Conservation (phyloP, 106 monocot genomes). For the Dendrobium chrysotoxum region DNA sequence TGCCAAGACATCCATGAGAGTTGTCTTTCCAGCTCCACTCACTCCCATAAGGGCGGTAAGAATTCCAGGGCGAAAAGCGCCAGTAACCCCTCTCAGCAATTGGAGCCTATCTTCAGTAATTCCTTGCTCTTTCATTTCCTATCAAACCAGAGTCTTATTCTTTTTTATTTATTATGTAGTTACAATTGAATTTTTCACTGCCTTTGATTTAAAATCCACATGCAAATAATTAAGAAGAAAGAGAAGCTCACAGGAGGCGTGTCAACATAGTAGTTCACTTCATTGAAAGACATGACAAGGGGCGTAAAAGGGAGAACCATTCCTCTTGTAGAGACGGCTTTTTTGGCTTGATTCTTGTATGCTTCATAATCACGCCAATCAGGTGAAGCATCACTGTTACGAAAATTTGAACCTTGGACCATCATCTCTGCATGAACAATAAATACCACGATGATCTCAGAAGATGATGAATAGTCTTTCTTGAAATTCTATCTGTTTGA, state of each 20-base stretch:
- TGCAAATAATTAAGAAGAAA: not conserved
- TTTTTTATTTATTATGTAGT: not conserved
- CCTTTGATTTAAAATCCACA: not conserved
- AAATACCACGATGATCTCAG: not conserved
- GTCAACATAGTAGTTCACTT: slow-evolving; percentile 64
- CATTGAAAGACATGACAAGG: slow-evolving; percentile 52
- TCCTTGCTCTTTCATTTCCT: slow-evolving; percentile 77
- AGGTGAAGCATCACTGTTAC: not conserved
- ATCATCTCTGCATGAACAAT: not conserved
- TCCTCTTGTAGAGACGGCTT: slow-evolving; percentile 16
- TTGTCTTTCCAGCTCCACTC: slow-evolving; percentile 83
- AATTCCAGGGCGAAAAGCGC: slow-evolving; percentile 68
- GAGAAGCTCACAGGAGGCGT: slow-evolving; percentile 55
- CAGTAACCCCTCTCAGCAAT: slow-evolving; percentile 41
- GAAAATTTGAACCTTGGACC: not conserved
- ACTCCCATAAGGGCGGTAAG: slow-evolving; percentile 75
- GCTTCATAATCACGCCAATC: not conserved
- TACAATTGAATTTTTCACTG: not conserved
- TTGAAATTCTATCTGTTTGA: not conserved
- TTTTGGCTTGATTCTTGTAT: slow-evolving; percentile 3
- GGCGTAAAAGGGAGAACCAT: slow-evolving; percentile 71
- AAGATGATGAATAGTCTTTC: not conserved
- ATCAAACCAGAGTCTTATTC: not conserved
- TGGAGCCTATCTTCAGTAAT: slow-evolving; percentile 51
- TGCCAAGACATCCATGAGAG: slow-evolving; percentile 77